Conservation (phyloP, 495 filamentous ascomycete genomes). For the Aspergillus incahuasiensis region DNA sequence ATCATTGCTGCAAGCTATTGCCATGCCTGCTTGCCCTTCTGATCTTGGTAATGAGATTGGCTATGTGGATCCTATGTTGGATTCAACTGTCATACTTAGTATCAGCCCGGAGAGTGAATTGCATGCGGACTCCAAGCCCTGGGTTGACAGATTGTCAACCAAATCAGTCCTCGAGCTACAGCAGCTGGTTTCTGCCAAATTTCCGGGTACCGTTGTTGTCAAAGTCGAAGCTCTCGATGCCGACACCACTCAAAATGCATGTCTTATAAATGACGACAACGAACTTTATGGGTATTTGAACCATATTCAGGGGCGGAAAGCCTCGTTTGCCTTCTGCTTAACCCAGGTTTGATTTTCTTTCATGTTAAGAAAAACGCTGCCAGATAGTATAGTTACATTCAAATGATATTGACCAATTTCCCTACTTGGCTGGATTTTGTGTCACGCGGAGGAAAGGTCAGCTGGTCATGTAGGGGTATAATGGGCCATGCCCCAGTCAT, state of each 20-base stretch:
- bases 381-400: too few relatives aligned
- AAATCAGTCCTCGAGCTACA: constrained; percentile 55
- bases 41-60: constrained; percentile 33
- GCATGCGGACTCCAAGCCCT: constrained; percentile 45
- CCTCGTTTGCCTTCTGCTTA: constrained; percentile 56
- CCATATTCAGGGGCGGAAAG: constrained; percentile 59
- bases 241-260: constrained; percentile 48
- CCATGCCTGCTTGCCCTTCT: constrained; percentile 38
- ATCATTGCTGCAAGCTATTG: constrained; percentile 48
- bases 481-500: too few relatives aligned
- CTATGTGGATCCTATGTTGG: constrained; percentile 35
- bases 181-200: constrained; percentile 49
- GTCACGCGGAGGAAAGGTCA: too few relatives aligned
- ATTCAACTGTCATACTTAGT: constrained; percentile 44
- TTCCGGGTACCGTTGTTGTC: constrained; percentile 49
- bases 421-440: too few relatives aligned
- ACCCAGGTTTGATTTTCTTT: too few relatives aligned
- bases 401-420: too few relatives aligned
- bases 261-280: constrained; percentile 61
- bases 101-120: constrained; percentile 51
- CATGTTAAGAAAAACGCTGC: constrained; percentile 12
- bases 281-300: constrained; percentile 66
- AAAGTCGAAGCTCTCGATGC: constrained; percentile 64
- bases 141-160: constrained; percentile 56
- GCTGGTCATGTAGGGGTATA: too few relatives aligned